Percentiles rank a stretch among this genome's conserved stretches.
phyloP scores from a whole-genome alignment of 257 asterid species.

The Solanum corneliomulleri region DNA sequence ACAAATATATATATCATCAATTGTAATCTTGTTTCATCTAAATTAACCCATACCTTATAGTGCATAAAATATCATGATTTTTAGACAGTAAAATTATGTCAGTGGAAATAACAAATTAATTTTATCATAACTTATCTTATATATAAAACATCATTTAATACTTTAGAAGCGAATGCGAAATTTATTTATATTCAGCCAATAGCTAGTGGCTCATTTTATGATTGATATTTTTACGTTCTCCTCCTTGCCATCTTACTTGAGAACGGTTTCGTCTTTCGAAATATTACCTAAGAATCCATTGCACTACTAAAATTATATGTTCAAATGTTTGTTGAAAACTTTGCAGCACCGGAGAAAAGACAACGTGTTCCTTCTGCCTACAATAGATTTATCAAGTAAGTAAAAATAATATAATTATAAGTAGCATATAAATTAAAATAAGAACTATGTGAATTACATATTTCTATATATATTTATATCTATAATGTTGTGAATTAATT shows the following conservation, averaged over 20 bases:
- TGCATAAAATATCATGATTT: background rate
- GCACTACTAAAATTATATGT: background rate
- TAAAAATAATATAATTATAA: background rate
- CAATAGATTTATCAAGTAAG: conserved; percentile 89
- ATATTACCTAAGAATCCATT: background rate
- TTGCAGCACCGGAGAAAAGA: conserved; percentile 79
- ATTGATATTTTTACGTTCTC: background rate
- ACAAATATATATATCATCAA: background rate
- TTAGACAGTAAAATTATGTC: background rate
- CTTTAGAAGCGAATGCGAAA: background rate
- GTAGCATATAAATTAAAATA: background rate
- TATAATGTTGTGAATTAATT: background rate
- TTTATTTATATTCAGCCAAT: background rate
- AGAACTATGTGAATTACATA: background rate
- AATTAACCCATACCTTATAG: background rate
- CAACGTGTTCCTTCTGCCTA: conserved; percentile 91
- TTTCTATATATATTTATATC: background rate
- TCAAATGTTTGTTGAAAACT: background rate
- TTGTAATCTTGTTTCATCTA: background rate
- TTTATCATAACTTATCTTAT: background rate
- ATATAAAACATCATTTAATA: background rate
- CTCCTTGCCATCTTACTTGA: background rate
- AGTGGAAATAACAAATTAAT: background rate
- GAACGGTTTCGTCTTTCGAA: background rate
- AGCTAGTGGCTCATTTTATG: background rate